phyloP scores from a whole-genome alignment of 148 eudicot genomes.

The Nyssa sinensis region DNA sequence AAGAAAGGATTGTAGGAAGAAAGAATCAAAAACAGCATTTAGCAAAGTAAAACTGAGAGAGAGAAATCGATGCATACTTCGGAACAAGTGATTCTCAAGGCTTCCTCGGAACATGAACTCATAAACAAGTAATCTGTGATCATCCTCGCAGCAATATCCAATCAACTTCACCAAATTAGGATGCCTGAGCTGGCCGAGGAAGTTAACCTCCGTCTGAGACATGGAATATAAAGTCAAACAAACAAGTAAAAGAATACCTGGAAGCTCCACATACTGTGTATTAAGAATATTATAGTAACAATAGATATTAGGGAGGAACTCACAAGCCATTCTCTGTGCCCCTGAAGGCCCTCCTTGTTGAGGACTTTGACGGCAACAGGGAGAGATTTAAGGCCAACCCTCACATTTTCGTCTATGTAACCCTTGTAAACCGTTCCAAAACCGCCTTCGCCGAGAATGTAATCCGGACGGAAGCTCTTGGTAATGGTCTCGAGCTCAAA shows the following conservation, averaged over 20 bases:
- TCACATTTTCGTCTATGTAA: conserved; percentile 88
- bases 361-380: conserved; percentile 97
- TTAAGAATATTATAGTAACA: neutral
- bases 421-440: conserved; percentile 96
- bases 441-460: conserved; percentile 91
- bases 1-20: neutral
- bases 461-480: conserved; percentile 92
- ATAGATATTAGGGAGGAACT: conserved; percentile 18
- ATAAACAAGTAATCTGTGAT: conserved; percentile 84
- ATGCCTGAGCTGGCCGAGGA: conserved; percentile 92
- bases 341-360: conserved; percentile 94
- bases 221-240: neutral
- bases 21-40: conserved; percentile 2
- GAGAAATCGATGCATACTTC: conserved; percentile 53
- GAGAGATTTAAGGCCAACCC: conserved; percentile 90
- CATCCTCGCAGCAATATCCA: conserved; percentile 97
- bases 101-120: conserved; percentile 98
- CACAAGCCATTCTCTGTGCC: conserved; percentile 95
- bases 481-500: conserved; percentile 92
- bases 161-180: conserved; percentile 88
- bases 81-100: conserved; percentile 89
- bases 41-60: conserved; percentile 1
- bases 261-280: neutral
- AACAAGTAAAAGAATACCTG: neutral
- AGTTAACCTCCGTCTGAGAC: conserved; percentile 81